Evolutionary conservation across 1,139 yeast species (phyloP).

Genomic region (Zygosaccharomyces sapae): DNA sequence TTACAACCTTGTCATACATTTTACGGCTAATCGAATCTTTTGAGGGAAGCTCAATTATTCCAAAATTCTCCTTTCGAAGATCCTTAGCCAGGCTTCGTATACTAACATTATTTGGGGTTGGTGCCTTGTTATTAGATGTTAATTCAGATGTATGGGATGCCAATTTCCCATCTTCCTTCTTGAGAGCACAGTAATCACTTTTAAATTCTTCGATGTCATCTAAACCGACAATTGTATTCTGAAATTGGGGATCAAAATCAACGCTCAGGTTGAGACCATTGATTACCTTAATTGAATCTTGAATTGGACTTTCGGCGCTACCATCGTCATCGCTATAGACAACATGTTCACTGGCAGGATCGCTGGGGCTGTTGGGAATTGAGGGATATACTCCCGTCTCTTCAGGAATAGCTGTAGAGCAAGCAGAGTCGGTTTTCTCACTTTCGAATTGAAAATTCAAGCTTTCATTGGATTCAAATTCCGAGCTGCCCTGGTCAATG

Average conservation of each 20-base stretch:
- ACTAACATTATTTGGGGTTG: not conserved
- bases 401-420: not conserved
- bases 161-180: not conserved
- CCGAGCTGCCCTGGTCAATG: not conserved
- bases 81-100: not conserved
- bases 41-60: not conserved
- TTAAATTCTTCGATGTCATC: not conserved
- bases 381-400: not conserved
- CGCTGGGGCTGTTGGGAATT: not conserved
- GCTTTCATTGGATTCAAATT: not conserved
- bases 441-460: not conserved
- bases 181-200: not conserved
- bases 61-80: not conserved
- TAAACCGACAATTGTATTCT: not conserved
- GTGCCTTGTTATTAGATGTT: not conserved
- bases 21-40: not conserved
- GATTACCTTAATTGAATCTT: not conserved
- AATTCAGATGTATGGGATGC: not conserved
- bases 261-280: not conserved
- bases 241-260: not conserved
- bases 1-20: not conserved
- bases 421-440: not conserved
- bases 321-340: constrained; percentile 1
- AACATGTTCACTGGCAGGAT: not conserved
- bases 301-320: no score